These are phyloP conservation scores for Salisapilia sapeloensis DNA, from an alignment of 352 stramenopile species.

Conservation along the genomic window DNA sequence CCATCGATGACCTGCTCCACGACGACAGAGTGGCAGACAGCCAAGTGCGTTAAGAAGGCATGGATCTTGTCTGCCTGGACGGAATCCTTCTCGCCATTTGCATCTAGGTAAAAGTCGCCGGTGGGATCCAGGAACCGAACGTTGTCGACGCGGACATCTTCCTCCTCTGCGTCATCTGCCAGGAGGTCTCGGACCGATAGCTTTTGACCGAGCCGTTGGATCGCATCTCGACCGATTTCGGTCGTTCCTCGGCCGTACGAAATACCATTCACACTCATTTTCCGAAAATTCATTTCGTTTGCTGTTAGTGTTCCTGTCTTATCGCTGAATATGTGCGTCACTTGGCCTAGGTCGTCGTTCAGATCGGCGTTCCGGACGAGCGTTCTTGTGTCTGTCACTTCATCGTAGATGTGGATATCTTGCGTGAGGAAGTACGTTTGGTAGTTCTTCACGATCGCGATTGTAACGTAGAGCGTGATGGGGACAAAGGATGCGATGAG, in stretches of 20 bases:
- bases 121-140: slow-evolving; percentile 71
- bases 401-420: slow-evolving; percentile 77
- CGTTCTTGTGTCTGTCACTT: slow-evolving; percentile 54
- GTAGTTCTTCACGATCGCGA: slow-evolving; percentile 77
- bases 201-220: slow-evolving; percentile 49
- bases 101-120: slow-evolving; percentile 36
- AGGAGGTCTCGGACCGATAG: slow-evolving; percentile 58
- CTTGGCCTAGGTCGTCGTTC: slow-evolving; percentile 74
- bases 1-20: slow-evolving; percentile 34
- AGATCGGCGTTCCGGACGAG: slow-evolving; percentile 71
- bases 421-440: slow-evolving; percentile 76
- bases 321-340: slow-evolving; percentile 82
- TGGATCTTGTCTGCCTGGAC: slow-evolving; percentile 59
- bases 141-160: slow-evolving; percentile 43
- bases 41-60: slow-evolving; percentile 62
- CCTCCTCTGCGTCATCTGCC: slow-evolving; percentile 36
- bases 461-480: slow-evolving; percentile 80
- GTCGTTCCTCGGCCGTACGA: slow-evolving; percentile 71
- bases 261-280: slow-evolving; percentile 71
- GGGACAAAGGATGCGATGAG: slow-evolving; percentile 77
- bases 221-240: slow-evolving; percentile 66
- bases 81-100: slow-evolving; percentile 16
- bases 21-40: slow-evolving; percentile 76
- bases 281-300: slow-evolving; percentile 82
- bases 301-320: slow-evolving; percentile 76